A percentile compares a stretch with the other conserved stretches of the same genome.
phyloP scores from a whole-genome alignment of 108 stramenopile genomes.

The Mayamaea pseudoterrestris region DNA sequence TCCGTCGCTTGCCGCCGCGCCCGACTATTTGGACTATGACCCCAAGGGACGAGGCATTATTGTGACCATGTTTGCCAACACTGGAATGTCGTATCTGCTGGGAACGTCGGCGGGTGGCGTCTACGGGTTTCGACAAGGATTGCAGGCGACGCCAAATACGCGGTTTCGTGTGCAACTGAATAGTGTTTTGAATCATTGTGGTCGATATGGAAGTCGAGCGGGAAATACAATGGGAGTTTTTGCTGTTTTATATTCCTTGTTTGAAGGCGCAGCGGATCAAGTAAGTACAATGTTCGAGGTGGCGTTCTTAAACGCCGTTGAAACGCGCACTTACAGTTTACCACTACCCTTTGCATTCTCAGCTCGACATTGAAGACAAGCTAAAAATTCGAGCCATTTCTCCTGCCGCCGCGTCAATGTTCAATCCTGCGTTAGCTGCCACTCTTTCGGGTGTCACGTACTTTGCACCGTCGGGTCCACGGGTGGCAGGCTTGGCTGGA shows the following conservation, averaged over 20 bases:
- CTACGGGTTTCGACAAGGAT: slow-evolving; percentile 64
- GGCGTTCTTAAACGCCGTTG: too few relatives aligned
- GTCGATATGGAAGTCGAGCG: slow-evolving; percentile 54
- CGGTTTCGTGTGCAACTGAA: slow-evolving; percentile 77
- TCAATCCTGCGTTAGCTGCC: slow-evolving; percentile 48
- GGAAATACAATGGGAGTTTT: slow-evolving; percentile 74
- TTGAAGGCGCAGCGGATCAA: slow-evolving; percentile 62
- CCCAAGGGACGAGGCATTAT: slow-evolving; percentile 66
- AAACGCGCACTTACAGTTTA: too few relatives aligned
- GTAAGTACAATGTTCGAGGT: slow-evolving; percentile 42
- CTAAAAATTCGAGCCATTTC: slow-evolving; percentile 3
- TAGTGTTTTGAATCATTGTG: slow-evolving; percentile 74
- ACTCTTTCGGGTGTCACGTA: slow-evolving; percentile 68
- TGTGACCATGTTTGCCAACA: slow-evolving; percentile 79
- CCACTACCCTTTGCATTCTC: too few relatives aligned
- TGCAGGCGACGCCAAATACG: slow-evolving; percentile 49
- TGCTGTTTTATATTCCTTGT: slow-evolving; percentile 69
- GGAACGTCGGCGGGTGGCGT: slow-evolving; percentile 69
- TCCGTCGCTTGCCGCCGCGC: slow-evolving; percentile 54
- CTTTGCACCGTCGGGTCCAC: slow-evolving; percentile 63
- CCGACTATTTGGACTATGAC: slow-evolving; percentile 81
- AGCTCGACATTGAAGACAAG: slow-evolving; percentile 6
- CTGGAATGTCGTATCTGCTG: slow-evolving; percentile 58
- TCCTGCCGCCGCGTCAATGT: slow-evolving; percentile 1
- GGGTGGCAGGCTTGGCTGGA: slow-evolving; percentile 72